phyloP scores from a whole-genome alignment of 1,284 basidiomycete species.

The Taiwanofungus camphoratus region DNA sequence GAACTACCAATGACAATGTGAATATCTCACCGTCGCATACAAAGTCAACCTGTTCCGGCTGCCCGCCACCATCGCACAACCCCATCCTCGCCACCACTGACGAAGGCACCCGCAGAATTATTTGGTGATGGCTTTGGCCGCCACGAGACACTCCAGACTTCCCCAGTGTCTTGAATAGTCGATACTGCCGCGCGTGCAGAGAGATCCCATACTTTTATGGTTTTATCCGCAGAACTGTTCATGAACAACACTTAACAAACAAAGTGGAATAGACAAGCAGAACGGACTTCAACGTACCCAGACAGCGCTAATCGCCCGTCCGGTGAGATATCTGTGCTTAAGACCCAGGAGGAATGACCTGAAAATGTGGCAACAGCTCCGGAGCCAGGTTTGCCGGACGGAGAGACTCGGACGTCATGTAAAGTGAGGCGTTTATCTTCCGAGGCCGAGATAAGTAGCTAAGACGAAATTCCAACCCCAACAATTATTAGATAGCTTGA shows the following conservation, averaged over 20 bases:
- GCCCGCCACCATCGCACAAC: conserved; percentile 72
- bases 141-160: conserved; percentile 87
- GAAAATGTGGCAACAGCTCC: conserved; percentile 77
- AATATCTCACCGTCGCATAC: too few species aligned
- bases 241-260: not conserved
- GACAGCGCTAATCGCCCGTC: conserved; percentile 74
- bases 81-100: conserved; percentile 78
- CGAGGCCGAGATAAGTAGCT: conserved; percentile 81
- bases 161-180: conserved; percentile 70
- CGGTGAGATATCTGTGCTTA: conserved; percentile 73
- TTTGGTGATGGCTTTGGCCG: conserved; percentile 53
- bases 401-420: conserved; percentile 70
- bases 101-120: conserved; percentile 62
- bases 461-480: too few species aligned
- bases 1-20: too few species aligned
- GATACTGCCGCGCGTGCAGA: conserved; percentile 71
- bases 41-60: conserved; percentile 46
- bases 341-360: conserved; percentile 85
- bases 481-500: too few species aligned
- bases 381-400: conserved; percentile 53
- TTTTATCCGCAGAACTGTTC: conserved; percentile 74
- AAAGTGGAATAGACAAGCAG: conserved; percentile 2
- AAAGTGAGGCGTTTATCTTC: conserved; percentile 85
- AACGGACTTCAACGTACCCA: conserved; percentile 51
- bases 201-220: conserved; percentile 86